Base-by-base conservation (phyloP, 176 grass and related monocot genomes). In the Eremochloa ophiuroides region DNA sequence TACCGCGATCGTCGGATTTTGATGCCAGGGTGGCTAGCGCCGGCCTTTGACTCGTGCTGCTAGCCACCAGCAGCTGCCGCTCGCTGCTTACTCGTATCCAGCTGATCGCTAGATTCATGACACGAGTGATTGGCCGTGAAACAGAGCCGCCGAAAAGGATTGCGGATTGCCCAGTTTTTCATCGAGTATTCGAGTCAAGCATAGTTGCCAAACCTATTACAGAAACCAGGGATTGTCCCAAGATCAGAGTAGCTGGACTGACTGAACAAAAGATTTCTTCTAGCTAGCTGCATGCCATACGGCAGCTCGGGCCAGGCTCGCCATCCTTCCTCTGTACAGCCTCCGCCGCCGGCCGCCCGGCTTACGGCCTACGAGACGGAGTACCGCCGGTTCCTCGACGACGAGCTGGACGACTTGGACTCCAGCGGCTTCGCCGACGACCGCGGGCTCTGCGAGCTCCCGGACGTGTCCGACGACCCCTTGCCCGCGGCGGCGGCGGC, bases 361-460 rank as follows among this genome's bases (percentile, higher is more conserved):
- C 43, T 6, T 0, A 4, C 37, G 37, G 20, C 51, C 35, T 86
- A 94, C 29, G 92, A 94, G 60, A 94, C 81, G 31, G 89, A 94
- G 68, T 87, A 86, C 18, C 89, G 83, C 44, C 86, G 74, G 67
- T 87, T 84, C 82, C 82, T 91, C 23, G 81, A 89, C 3, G 89
- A 87, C 63, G 78, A 50, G 73, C 63, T 55, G 74, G 78, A 76
- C 53, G 82, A 85, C 60, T 91, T 91, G 20, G 84, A 84, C 64
- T 83, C 93, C 13, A 66, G 73, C 29, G 81, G 93, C 85, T 94
- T 91, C 20, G 62, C 79, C 14, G 83, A 83, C 17, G 87, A 91
- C 13, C 87, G 40, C 5, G 93, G 89, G 84, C 87, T 94, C 53
- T 89, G 93, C 3, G 93, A 94, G 67, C 89, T 94, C 46, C 87